Conservation (phyloP, 768 basidiomycete genomes). For the Rubroboletus satanas region DNA sequence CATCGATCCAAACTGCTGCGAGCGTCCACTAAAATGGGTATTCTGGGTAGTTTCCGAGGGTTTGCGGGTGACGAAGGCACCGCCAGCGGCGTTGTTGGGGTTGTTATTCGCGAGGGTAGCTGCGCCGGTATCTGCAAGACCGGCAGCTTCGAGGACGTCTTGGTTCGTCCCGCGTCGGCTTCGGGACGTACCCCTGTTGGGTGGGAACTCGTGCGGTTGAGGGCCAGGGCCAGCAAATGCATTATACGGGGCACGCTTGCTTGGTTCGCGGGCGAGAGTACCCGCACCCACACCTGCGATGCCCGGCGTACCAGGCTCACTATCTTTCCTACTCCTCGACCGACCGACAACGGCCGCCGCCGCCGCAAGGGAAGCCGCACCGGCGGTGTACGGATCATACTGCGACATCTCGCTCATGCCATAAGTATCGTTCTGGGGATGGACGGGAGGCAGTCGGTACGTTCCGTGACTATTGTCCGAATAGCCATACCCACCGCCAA, state of each 20-base stretch:
- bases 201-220: constrained; percentile 17
- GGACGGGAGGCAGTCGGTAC: constrained; percentile 45
- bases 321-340: constrained; percentile 27
- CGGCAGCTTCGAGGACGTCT: constrained; percentile 29
- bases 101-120: neutral
- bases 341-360: constrained; percentile 23
- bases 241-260: constrained; percentile 34
- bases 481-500: constrained; percentile 32
- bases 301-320: constrained; percentile 36
- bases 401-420: constrained; percentile 47
- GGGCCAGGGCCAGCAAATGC: constrained; percentile 36
- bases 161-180: constrained; percentile 22
- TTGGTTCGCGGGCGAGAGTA: constrained; percentile 28
- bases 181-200: constrained; percentile 12
- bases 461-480: constrained; percentile 59
- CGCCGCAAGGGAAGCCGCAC: constrained; percentile 21
- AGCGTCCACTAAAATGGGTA: constrained; percentile 23
- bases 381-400: constrained; percentile 36
- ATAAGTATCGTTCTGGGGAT: constrained; percentile 40
- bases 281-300: constrained; percentile 36
- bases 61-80: constrained; percentile 17
- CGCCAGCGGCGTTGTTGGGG: neutral
- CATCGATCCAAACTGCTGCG: constrained; percentile 22
- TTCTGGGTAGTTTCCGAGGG: constrained; percentile 28
- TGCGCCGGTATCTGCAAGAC: constrained; percentile 15